Base-by-base conservation (phyloP, 2,329 filamentous ascomycete genomes). In the Aquanectria penicillioides region DNA sequence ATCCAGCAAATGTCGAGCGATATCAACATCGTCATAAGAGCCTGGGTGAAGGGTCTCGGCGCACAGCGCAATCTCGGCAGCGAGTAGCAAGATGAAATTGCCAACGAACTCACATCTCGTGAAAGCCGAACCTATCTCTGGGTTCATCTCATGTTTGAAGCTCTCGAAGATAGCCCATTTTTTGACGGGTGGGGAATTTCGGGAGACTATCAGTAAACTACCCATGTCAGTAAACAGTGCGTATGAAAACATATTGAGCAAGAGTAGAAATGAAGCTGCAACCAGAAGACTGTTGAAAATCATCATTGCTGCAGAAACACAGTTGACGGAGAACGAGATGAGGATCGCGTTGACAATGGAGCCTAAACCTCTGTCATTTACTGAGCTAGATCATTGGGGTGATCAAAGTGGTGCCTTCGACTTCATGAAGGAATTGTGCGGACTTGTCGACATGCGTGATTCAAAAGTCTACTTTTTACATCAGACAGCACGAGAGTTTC, bases 91-190 rank as follows among this genome's bases (percentile, higher is more conserved):
- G 33, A 29, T 2, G 65, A 71, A 17, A 38, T 64, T 20, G 57
- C 59, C 3, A 62, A 72, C 46, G 47, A n/a, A n/a, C n/a, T n/a
- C n/a, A n/a, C n/a, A n/a, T n/a, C n/a, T n/a, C n/a, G n/a, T n/a
- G n/a, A n/a, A n/a, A n/a, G n/a, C n/a, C n/a, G 56, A 10, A 72
- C 67, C 5, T 72, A 72, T 51, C 44, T 73, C n/a, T 72, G 68
- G 70, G 63, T 67, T 17, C 51, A 69, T 54, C 65, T 72, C 10
- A 57, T 40, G 8, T 38, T 70, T 2, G 50, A 65, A 6, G 36
- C 56, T 12, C 44, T 71, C 4, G 48, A 67, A 20, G 47, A 53
- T 0, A 43, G 55, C 13, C 25, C 62, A 29, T 20, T 37, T 12
- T 47, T 66, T 15, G 46, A 48, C 13, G 56, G 49, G n/a, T 11